Base-by-base conservation (phyloP, 1,139 yeast genomes). In the Suhomyces kunorum region DNA sequence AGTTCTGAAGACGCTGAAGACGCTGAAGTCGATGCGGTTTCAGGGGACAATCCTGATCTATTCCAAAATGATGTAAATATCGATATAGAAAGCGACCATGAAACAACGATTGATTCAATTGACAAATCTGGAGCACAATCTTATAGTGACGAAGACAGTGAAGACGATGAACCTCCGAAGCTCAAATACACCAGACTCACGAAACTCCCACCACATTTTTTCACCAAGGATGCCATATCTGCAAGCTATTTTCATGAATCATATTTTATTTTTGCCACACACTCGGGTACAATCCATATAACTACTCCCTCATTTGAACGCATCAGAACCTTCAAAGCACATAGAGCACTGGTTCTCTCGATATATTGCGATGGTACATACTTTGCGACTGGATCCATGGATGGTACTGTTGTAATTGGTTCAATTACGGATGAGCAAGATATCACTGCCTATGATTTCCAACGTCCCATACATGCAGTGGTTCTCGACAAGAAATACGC, bases 341-440 rank as follows among this genome's bases (percentile, higher is more conserved):
- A 94, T 53, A 70, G 87, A 34, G 92, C 98, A 0, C 87, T 96
- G 0, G 78, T 92, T 2, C 64, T 90, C 30, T 78, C 88, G 0
- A 66, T 82, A 3, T 78, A 82, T 42, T 77, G 86, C 0, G 95
- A 88, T 54, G 95, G 94, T 0, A 61, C 63, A 9, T 81, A 74
- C 52, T 79, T 90, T 49, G 95, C 90, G 0, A 83, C 95, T 0
- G 96, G 90, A 0, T 88, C 97, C 0, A 83, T 90, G 71, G 98
- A 92, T 57, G 98, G 98, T 0, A 86, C 96, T 0, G 85, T 90
- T 0, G 89, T 87, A 0, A 78, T 90, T 8, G 94, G 96, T 0
- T 77, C 90, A 0, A 67, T 86, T 0, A 46, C 50, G 1, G 88
- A 84, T 45, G 79, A 76, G 14, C 67, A 72, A 20, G 94, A 84